These are phyloP conservation scores for Geotrichum klebahnii DNA, from an alignment of 1,139 yeast species.

Conservation along the genomic window DNA sequence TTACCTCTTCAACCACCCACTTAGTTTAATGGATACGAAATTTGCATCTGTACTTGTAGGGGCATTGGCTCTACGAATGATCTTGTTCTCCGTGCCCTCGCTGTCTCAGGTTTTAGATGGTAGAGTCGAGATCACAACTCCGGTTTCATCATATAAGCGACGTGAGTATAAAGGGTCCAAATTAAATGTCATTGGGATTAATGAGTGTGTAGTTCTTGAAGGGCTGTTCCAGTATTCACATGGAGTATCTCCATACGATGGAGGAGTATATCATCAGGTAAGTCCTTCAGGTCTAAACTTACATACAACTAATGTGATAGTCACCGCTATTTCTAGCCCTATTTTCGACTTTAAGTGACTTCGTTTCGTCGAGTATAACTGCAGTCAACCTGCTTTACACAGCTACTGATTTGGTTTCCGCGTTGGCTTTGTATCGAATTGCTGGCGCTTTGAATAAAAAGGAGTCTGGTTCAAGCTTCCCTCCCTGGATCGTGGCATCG, in stretches of 20 bases:
- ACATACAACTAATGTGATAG: conserved; percentile 3
- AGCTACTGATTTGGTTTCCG: conserved; percentile 43
- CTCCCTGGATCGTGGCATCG: conserved; percentile 40
- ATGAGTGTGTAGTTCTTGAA: conserved; percentile 55
- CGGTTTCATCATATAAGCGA: conserved; percentile 62
- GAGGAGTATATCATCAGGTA: conserved; percentile 76
- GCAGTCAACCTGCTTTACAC: conserved; percentile 41
- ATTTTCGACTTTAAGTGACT: conserved; percentile 42
- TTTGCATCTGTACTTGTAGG: conserved; percentile 14
- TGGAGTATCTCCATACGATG: conserved; percentile 65
- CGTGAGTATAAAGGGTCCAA: no score
- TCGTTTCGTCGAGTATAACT: conserved; percentile 25
- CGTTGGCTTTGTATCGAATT: conserved; percentile 44
- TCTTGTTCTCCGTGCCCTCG: conserved; percentile 17
- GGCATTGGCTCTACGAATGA: conserved; percentile 28
- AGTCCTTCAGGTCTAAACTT: background rate
- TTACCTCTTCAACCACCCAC: no score
- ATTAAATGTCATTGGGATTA: conserved; percentile 26
- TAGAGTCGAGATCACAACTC: conserved; percentile 75
- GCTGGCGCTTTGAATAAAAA: conserved; percentile 41
- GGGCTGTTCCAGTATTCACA: conserved; percentile 67
- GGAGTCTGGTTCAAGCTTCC: conserved; percentile 19
- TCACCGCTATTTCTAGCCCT: conserved; percentile 63
- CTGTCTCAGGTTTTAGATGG: conserved; percentile 42
- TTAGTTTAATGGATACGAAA: conserved; percentile 7